Evolutionary conservation across 257 asterid genomes (phyloP).

Genomic region (Solanum raphanifolium): DNA sequence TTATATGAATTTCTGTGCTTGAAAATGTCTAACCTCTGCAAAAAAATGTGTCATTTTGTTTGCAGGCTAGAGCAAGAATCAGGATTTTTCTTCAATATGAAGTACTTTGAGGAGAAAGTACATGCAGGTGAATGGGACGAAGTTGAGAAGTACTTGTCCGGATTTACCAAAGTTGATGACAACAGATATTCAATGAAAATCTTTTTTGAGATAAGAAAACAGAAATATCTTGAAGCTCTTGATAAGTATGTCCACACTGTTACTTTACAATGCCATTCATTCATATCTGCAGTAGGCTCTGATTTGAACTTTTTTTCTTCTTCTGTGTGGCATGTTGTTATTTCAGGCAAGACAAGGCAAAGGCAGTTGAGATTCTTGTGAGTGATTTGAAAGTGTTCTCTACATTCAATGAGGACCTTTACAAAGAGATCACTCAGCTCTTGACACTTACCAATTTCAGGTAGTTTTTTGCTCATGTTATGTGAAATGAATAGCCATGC

Average conservation of each 20-base stretch:
- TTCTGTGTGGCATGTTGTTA: background rate
- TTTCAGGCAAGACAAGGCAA: conserved; percentile 81
- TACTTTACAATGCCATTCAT: background rate
- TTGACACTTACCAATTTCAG: conserved; percentile 82
- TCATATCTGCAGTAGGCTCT: background rate
- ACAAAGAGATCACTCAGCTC: conserved; percentile 89
- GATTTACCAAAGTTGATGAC: conserved; percentile 93
- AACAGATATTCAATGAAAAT: conserved; percentile 97
- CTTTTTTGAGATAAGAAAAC: conserved; percentile 90
- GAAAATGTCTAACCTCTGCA: background rate
- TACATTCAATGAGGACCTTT: conserved; percentile 78
- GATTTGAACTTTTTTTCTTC: background rate
- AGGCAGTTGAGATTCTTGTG: conserved; percentile 82
- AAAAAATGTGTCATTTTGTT: background rate
- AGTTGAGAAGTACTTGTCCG: conserved; percentile 92
- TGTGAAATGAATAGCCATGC: background rate
- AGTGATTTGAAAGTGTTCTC: conserved; percentile 88
- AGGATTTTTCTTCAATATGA: conserved; percentile 91
- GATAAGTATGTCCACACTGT: conserved; percentile 42
- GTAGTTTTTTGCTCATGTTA: conserved; percentile 21
- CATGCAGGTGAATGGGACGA: conserved; percentile 98
- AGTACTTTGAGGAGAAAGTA: conserved; percentile 91
- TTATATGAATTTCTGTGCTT: background rate
- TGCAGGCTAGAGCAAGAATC: conserved; percentile 97
- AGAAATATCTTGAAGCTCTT: conserved; percentile 97